These are phyloP conservation scores for Microcyclospora tardicrescens DNA, from an alignment of 2,329 filamentous ascomycete species.

Conservation along the genomic window DNA sequence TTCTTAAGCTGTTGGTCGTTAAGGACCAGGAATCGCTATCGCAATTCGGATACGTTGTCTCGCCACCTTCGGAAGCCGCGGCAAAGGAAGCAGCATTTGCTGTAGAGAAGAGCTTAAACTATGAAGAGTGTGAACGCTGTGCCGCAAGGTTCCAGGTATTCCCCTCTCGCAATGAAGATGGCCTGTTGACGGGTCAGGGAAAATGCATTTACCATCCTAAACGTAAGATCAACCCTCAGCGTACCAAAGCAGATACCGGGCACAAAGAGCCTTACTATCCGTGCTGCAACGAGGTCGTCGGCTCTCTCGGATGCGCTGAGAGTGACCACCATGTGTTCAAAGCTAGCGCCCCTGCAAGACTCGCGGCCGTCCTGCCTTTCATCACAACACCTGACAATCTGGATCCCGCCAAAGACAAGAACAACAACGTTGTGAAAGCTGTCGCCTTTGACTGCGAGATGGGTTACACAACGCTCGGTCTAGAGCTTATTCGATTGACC, in stretches of 20 bases:
- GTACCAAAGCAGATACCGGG: conserved; percentile 39
- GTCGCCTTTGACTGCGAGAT: conserved; percentile 95
- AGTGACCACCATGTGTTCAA: conserved; percentile 76
- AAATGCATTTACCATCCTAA: conserved; percentile 72
- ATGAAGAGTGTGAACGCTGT: conserved; percentile 84
- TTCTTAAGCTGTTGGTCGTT: conserved; percentile 46
- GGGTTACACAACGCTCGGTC: conserved; percentile 79
- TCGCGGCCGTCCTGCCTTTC: conserved; percentile 72
- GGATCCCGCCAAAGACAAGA: conserved; percentile 29
- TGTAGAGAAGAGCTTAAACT: conserved; percentile 55
- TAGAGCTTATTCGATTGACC: conserved; percentile 83
- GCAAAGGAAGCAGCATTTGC: conserved; percentile 54
- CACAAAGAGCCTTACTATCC: conserved; percentile 51
- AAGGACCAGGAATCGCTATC: conserved; percentile 53
- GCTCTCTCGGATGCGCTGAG: conserved; percentile 65
- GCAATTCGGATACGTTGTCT: conserved; percentile 61
- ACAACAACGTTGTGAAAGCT: conserved; percentile 35
- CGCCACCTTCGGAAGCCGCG: conserved; percentile 50
- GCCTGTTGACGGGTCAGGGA: conserved; percentile 66
- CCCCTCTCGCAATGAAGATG: conserved; percentile 65
- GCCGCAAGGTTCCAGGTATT: conserved; percentile 80
- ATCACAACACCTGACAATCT: conserved; percentile 59
- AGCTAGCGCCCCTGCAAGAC: conserved; percentile 57
- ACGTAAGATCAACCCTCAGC: conserved; percentile 48
- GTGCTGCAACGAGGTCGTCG: conserved; percentile 67